Base-by-base conservation (phyloP, 2,329 filamentous ascomycete genomes). In the Fusarium scirpi region DNA sequence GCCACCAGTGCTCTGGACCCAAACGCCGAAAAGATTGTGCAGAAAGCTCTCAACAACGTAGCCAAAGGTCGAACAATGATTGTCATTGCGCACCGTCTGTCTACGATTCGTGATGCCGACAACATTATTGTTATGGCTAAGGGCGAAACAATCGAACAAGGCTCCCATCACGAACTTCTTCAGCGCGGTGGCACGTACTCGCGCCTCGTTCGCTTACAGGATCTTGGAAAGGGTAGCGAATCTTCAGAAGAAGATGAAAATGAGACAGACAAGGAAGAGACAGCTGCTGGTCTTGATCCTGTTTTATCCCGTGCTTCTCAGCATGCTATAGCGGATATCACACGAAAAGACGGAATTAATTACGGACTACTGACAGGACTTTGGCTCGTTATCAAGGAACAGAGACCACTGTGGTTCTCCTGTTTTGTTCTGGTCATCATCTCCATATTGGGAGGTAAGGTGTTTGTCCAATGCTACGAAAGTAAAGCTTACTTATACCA, bases 41-140 rank as follows among this genome's bases (percentile, higher is more conserved):
- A 90, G 66, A 77, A 82, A 53, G 87, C 87, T 0, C 81, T 90
- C 22, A 85, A 87, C 65, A 84, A 85, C 8, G 80, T 80, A 10
- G 87, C 87, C 3, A 81, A 83, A 46, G 85, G 85, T 25, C 83
- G 89, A 20, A 92, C 90, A 2, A 91, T 89, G 5, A 87, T 92
- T 45, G 84, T 90, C 22, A 90, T 92, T 62, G 90, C 90, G 1
- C 88, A 90, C 74, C 80, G 87, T 3, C 80, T 90, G 1, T 86
- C 85, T 0, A 90, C 87, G 0, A 86, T 90, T 61, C 84, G 84
- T 64, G 82, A 87, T 52, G 90, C 90, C 0, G 88, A 92, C 71
- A 86, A 89, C 53, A 92, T 92, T 58, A 80, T 92, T 13, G 89
- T 92, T 18, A 82, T 92, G 73, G 81, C 86, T 10, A 82, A 87